Conservation (phyloP, 2,329 filamentous ascomycete species). For the Colletotrichum sp. region DNA sequence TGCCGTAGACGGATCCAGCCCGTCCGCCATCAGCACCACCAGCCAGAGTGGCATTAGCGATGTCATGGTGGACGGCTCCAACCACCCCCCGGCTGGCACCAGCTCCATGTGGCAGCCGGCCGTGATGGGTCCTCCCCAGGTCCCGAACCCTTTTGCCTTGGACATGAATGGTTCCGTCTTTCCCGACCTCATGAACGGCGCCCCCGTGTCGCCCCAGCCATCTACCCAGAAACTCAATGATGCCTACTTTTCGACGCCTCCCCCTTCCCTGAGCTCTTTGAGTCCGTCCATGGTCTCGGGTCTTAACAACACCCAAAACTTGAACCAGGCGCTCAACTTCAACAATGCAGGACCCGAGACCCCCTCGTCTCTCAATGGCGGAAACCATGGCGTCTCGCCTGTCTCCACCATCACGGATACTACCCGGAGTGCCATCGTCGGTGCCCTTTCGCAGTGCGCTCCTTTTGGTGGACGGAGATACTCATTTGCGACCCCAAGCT, state of each 20-base stretch:
- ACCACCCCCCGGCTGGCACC: slow-evolving; percentile 60
- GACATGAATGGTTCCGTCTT: slow-evolving; percentile 79
- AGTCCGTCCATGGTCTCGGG: slow-evolving; percentile 75
- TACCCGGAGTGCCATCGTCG: slow-evolving; percentile 66
- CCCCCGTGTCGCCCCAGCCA: slow-evolving; percentile 80
- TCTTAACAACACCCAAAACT: slow-evolving; percentile 58
- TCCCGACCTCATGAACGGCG: slow-evolving; percentile 75
- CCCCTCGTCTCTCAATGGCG: slow-evolving; percentile 73
- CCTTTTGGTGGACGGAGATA: slow-evolving; percentile 68
- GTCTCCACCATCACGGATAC: slow-evolving; percentile 70
- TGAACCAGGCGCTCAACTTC: slow-evolving; percentile 69
- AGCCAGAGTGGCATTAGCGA: slow-evolving; percentile 93
- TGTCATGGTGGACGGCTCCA: slow-evolving; percentile 84
- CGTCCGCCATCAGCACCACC: slow-evolving; percentile 92
- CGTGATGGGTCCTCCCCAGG: slow-evolving; percentile 71
- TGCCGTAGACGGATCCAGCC: slow-evolving; percentile 90
- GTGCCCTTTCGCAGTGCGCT: slow-evolving; percentile 62
- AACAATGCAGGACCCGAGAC: slow-evolving; percentile 71
- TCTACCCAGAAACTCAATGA: slow-evolving; percentile 75
- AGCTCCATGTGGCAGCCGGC: slow-evolving; percentile 73
- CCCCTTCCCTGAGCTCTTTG: slow-evolving; percentile 74
- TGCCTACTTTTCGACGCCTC: slow-evolving; percentile 79
- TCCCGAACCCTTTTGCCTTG: slow-evolving; percentile 74
- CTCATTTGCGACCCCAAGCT: slow-evolving; percentile 61
- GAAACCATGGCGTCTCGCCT: slow-evolving; percentile 62